Conservation (phyloP, 1,284 basidiomycete species). For the Stygiomarasmius scandens region DNA sequence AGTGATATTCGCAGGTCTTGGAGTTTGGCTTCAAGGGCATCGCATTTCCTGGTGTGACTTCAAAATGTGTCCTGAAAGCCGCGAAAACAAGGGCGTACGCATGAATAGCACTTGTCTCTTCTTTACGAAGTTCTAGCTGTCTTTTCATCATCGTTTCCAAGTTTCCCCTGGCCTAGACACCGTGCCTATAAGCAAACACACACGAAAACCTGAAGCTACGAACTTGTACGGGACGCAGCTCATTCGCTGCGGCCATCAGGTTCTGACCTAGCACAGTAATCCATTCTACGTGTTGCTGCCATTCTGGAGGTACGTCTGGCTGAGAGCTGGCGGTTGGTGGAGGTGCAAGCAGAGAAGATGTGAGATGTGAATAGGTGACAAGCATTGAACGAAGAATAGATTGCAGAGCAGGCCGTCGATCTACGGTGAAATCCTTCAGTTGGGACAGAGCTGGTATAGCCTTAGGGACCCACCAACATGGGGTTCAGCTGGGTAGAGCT, state of each 20-base stretch:
- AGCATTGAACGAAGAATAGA: slow-evolving; percentile 70
- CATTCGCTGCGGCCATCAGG: slow-evolving; percentile 80
- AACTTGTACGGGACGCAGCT: slow-evolving; percentile 79
- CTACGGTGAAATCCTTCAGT: slow-evolving; percentile 36
- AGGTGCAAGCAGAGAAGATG: slow-evolving; percentile 61
- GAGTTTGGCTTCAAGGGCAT: slow-evolving; percentile 63
- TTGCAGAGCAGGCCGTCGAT: slow-evolving; percentile 70
- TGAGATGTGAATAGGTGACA: slow-evolving; percentile 69
- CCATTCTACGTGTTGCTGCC: slow-evolving; percentile 75
- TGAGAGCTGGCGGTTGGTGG: slow-evolving; percentile 51
- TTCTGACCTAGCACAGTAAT: slow-evolving; percentile 76
- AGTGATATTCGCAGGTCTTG: slow-evolving; percentile 50
- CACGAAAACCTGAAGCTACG: background rate
- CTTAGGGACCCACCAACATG: slow-evolving; percentile 50
- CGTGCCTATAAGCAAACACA: slow-evolving; percentile 9
- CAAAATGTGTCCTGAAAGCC: background rate
- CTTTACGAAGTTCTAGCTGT: slow-evolving; percentile 67
- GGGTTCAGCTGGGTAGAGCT: slow-evolving; percentile 73
- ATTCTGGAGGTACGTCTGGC: slow-evolving; percentile 56
- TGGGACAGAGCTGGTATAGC: background rate
- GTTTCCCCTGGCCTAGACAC: slow-evolving; percentile 63
- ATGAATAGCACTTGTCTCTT: slow-evolving; percentile 68
- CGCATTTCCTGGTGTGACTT: slow-evolving; percentile 57
- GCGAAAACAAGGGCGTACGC: slow-evolving; percentile 42
- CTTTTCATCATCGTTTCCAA: slow-evolving; percentile 77